Conservation (phyloP, 2,329 filamentous ascomycete species). For the Sphaerostilbella broomeana region DNA sequence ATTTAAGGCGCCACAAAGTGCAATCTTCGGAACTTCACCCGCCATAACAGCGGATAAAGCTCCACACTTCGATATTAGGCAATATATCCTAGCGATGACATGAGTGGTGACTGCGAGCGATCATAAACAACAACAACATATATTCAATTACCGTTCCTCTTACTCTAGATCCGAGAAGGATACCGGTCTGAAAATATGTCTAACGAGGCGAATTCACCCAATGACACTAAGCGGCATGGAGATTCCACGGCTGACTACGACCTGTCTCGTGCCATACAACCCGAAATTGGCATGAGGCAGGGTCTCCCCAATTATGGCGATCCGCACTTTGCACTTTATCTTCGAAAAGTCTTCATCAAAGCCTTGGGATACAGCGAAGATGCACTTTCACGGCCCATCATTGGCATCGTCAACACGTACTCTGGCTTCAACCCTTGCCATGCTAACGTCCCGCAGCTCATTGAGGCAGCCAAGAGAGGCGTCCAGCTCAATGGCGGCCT, state of each 20-base stretch:
- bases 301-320: constrained; percentile 65
- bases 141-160: too few species aligned
- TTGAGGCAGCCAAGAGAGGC: constrained; percentile 64
- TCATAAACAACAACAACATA: too few species aligned
- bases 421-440: constrained; percentile 71
- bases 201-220: neutral
- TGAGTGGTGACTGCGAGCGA: too few species aligned
- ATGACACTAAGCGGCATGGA: neutral
- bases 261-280: constrained; percentile 46
- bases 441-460: constrained; percentile 62
- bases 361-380: constrained; percentile 68
- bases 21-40: too few species aligned
- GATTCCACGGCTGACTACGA: constrained; percentile 48
- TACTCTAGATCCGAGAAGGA: too few species aligned
- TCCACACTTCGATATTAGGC: too few species aligned
- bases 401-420: constrained; percentile 69
- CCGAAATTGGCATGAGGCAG: constrained; percentile 50
- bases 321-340: constrained; percentile 66
- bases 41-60: too few species aligned
- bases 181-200: too few species aligned
- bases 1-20: too few species aligned
- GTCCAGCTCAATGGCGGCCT: constrained; percentile 61
- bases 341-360: constrained; percentile 73
- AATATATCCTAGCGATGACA: too few species aligned
- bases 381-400: constrained; percentile 60